Evolutionary conservation across 352 stramenopile species (phyloP), one percentile per base, ranked within the genome.

Genomic region (Globisporangium recalcitrans): DNA sequence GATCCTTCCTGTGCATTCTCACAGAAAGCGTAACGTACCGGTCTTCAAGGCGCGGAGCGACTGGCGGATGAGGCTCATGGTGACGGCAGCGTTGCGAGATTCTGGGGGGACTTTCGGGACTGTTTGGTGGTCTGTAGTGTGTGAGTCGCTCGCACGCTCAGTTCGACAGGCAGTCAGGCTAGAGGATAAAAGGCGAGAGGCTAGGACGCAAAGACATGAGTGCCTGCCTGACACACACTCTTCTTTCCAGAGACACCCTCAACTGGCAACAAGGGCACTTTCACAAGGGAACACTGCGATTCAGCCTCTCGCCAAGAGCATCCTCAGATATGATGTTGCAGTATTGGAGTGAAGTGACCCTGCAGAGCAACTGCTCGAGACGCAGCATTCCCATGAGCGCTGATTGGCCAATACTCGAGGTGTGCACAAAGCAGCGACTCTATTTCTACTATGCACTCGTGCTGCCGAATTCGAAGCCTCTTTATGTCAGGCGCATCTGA

Each of bases 21-120:
- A 14, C 6, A 32, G 1, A 60, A 26, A 8, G 29, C 24, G 21
- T 36, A 26, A 87, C 81, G 63, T 74, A 93, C 84, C 80, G 53
- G 81, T 75, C 81, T 91, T 91, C 31, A 93, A 72, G 58, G 80
- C 81, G 57, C 84, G 84, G 65, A 93, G 73, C 34, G 84, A 90
- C 60, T 91, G 84, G 49, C 78, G 82, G 69, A 93, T 73, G 73
- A 93, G 81, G 77, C 81, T 93, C 83, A 93, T 92, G 52, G 31
- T 73, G 64, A 46, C 14, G 19, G 61, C 40, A 38, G 31, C 42
- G 70, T 53, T 59, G 57, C 16, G 52, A 65, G 60, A 63, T 68
- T 70, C 69, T 56, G 69, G 65, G 65, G 69, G 69, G 73, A 79
- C 70, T 79, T 70, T 76, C 65, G 61, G 58, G 60, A 49, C 56